Base-by-base conservation (phyloP, 192 early-diverging fungal genomes). In the Coemansia sp. region DNA sequence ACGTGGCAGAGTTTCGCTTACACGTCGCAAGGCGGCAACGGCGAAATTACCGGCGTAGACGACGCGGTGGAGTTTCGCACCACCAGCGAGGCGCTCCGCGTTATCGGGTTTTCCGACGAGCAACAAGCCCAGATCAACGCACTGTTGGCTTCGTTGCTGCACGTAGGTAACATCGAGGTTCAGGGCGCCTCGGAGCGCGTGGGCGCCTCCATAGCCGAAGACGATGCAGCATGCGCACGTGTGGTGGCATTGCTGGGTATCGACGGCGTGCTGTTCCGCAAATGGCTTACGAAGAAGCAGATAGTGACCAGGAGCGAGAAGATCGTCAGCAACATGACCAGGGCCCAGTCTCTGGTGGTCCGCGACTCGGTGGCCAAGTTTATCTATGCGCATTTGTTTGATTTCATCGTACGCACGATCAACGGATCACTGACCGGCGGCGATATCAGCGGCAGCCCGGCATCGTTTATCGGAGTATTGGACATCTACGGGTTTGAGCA, bases 401-500 rank as follows among this genome's bases (percentile, higher is more conserved):
- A 98, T 67, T 99, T 96, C 95, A 78, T 99, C 17, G 96, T 98
- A 51, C 88, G 88, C 67, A 87, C 93, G 38, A 90, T 94, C 83
- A 99, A 99, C 80, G 74, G 76, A 52, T 91, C 92, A 77, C 86
- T 99, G 52, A 61, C 68, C 6, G 70, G 79, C 12, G 64, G 61
- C 52, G 70, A 61, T 15, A 66, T 52, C 22, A 68, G 72, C 12
- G 63, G 70, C 18, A 73, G 77, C 11, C 67, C 64, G 4, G 63
- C 72, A 22, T 88, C 89, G 33, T 98, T 99, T 72, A 99, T 99
- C 75, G 97, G 97, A 86, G 97, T 99, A 2, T 86, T 99, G 65
- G 97, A 99, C 89, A 99, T 99, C 71, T 99, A 98, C 73, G 97
- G 94, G 52, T 99, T 99, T 77, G 97, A 99, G 79, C 95, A 98